Evolutionary conservation across 768 basidiomycete species (phyloP), one percentile per base, ranked within the genome.

Genomic region (Pholiota molesta): DNA sequence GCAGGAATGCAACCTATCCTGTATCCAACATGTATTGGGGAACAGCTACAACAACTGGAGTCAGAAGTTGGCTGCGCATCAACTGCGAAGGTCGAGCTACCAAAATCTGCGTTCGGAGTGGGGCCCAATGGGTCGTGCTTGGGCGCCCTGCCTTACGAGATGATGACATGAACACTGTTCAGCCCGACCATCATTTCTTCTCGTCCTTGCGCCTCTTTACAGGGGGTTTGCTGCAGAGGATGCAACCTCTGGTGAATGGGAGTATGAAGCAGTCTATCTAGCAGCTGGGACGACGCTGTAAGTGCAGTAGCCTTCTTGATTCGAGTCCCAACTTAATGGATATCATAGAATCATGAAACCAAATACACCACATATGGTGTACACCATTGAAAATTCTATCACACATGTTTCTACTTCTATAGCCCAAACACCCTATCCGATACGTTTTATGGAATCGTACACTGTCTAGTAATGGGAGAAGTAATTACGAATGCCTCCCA

Each of bases 231-330:
- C 58, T 21, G 35, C 29, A 4, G 58, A 52, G 33, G 47, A 47
- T 1, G 33, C n/a, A 19, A 35, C 58, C 9, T 51, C n/a, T 23
- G 8, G 49, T 19, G 21, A 26, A 11, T 59, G 47, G 47, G 21
- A 35, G 8, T 59, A 59, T 52, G 58, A 59, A 19, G 47, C 58
- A 14, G 23, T 59, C 7, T 59, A 37, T 23, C 17, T 52, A 13
- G 10, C 11, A n/a, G 29, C 58, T 2, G 58, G 58, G n/a, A 51
- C 47, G n/a, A 14, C 37, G 3, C 19, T 59, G 58, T 59, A 28
- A 52, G 58, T 39, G 26, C 21, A n/a, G 11, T 31, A 52, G 16
- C 19, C 23, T 51, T 35, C 11, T 51, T 35, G 35, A 37, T 37
- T 9, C 35, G 35, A 33, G 17, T n/a, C 17, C 21, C 11, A 52